These are phyloP conservation scores for Aspergillus calidoustus DNA, from an alignment of 2,329 filamentous ascomycete genomes.

Conservation along the genomic window DNA sequence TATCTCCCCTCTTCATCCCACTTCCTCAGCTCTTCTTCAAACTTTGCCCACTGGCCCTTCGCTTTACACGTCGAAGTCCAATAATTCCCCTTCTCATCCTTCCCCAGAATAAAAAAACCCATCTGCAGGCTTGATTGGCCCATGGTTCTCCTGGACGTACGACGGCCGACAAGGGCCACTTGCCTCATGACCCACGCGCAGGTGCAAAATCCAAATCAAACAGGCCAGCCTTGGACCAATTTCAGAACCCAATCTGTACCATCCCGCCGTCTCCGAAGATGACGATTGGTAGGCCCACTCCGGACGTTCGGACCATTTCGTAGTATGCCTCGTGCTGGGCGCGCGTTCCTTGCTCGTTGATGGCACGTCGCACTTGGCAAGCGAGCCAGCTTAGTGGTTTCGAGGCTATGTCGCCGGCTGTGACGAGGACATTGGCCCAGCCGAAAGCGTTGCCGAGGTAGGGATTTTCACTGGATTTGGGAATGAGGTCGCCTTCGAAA, in stretches of 20 bases:
- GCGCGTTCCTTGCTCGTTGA: slow-evolving; percentile 25
- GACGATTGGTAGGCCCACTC: slow-evolving; percentile 18
- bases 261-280: slow-evolving; percentile 21
- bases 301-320: slow-evolving; percentile 16
- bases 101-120: slow-evolving; percentile 24
- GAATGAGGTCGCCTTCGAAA: slow-evolving; percentile 24
- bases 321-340: slow-evolving; percentile 24
- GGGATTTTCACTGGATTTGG: slow-evolving; percentile 16
- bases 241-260: slow-evolving; percentile 22
- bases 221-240: slow-evolving; percentile 21
- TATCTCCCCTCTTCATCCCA: not conserved
- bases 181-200: slow-evolving; percentile 3
- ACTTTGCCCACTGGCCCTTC: slow-evolving; percentile 23
- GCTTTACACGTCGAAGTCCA: slow-evolving; percentile 25
- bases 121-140: slow-evolving; percentile 22
- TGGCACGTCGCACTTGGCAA: slow-evolving; percentile 19
- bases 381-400: slow-evolving; percentile 25
- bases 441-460: slow-evolving; percentile 26
- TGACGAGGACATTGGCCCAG: slow-evolving; percentile 23
- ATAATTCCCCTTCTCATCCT: slow-evolving; percentile 24
- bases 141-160: slow-evolving; percentile 25
- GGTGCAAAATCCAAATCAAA: slow-evolving; percentile 22
- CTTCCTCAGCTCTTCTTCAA: slow-evolving; percentile 15
- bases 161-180: slow-evolving; percentile 16
- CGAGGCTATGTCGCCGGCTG: slow-evolving; percentile 15